These are phyloP conservation scores for Rubia tinctorum DNA, from an alignment of 305 asterid species.

Conservation along the genomic window DNA sequence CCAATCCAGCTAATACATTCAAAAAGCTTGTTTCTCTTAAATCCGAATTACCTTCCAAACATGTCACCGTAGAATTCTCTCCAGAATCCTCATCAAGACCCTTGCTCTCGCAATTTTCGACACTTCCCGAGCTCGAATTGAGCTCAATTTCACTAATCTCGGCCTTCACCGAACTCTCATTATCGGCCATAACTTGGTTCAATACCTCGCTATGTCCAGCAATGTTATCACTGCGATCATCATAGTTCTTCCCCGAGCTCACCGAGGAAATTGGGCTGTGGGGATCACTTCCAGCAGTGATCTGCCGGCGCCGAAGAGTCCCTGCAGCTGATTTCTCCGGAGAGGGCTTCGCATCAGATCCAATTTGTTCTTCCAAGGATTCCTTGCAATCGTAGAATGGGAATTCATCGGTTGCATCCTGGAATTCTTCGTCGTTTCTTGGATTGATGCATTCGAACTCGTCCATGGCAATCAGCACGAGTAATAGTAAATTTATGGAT, in stretches of 20 bases:
- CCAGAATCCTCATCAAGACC: constrained; percentile 14
- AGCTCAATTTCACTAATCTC: constrained; percentile 4
- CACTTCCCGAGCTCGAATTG: neutral
- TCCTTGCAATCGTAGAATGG: constrained; percentile 47
- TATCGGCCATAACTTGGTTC: constrained; percentile 20
- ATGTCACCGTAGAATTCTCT: constrained; percentile 35
- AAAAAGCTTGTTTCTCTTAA: constrained; percentile 42
- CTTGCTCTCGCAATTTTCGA: neutral
- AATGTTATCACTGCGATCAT: constrained; percentile 25
- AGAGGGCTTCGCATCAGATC: constrained; percentile 22
- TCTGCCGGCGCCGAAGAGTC: constrained; percentile 17
- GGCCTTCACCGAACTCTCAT: constrained; percentile 19
- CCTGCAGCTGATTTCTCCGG: constrained; percentile 23
- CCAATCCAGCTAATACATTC: constrained; percentile 36
- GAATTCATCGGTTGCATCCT: constrained; percentile 48
- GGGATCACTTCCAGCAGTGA: constrained; percentile 24
- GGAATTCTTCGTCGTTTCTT: constrained; percentile 27
- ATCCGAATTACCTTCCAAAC: constrained; percentile 35
- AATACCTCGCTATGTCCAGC: constrained; percentile 11
- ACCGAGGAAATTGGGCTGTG: constrained; percentile 31
- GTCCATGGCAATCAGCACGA: constrained; percentile 20
- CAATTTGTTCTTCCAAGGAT: constrained; percentile 23
- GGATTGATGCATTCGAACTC: constrained; percentile 12
- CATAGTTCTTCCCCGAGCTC: constrained; percentile 26
- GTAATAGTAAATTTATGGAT: neutral